Conservation (phyloP, 805 yeast species). For the Suhomyces prunicola region DNA sequence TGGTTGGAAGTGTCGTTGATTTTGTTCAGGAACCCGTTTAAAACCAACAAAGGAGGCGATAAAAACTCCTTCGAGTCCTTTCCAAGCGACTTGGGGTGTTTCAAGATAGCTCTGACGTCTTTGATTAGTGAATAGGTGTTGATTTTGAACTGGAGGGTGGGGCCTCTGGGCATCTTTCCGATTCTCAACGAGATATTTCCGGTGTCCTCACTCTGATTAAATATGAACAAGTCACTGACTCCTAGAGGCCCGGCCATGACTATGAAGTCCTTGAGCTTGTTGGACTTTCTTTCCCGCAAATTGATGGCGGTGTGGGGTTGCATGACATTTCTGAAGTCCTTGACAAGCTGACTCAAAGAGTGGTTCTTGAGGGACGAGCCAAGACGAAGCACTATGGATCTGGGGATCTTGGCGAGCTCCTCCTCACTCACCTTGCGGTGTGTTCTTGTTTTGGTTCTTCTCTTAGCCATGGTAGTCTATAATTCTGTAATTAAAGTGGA, state of each 20-base stretch:
- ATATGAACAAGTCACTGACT: constrained; percentile 82
- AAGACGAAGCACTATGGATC: constrained; percentile 89
- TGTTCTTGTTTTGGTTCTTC: constrained; percentile 75
- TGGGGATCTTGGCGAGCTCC: constrained; percentile 71
- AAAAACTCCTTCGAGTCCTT: constrained; percentile 60
- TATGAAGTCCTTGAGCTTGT: constrained; percentile 86
- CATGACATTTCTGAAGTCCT: constrained; percentile 86
- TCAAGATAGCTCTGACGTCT: constrained; percentile 69
- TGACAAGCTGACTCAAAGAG: constrained; percentile 77
- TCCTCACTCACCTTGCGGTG: constrained; percentile 67
- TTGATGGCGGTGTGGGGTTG: constrained; percentile 95
- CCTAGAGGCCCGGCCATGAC: constrained; percentile 99
- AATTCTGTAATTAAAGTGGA: too few relatives aligned
- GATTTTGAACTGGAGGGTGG: constrained; percentile 82
- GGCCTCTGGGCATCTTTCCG: constrained; percentile 90
- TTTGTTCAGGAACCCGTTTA: constrained; percentile 78
- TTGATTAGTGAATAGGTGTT: constrained; percentile 73
- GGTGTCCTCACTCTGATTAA: constrained; percentile 72
- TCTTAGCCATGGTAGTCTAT: constrained; percentile 31
- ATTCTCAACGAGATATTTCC: constrained; percentile 83
- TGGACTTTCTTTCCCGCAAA: constrained; percentile 79
- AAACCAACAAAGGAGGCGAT: constrained; percentile 84
- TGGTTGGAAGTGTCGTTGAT: constrained; percentile 61
- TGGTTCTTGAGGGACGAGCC: constrained; percentile 78
- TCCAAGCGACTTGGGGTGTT: constrained; percentile 74